Evolutionary conservation across 495 filamentous ascomycete species (phyloP).

Genomic region (Cercophora sp.): DNA sequence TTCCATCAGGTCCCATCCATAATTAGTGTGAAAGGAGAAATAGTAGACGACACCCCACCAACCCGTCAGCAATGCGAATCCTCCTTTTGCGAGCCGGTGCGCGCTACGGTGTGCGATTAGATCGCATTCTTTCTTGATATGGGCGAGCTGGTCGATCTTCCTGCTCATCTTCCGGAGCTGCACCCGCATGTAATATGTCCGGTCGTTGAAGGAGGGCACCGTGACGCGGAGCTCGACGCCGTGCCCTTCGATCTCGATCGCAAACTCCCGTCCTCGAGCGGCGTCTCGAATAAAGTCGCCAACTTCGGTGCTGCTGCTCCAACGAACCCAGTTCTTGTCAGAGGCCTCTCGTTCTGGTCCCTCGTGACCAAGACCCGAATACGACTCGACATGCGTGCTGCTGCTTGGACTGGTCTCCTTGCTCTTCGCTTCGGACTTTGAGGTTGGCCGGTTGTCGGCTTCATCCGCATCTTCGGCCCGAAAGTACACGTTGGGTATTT

Average conservation of each 20-base stretch:
- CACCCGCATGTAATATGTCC: slow-evolving; percentile 79
- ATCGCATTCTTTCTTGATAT: slow-evolving; percentile 81
- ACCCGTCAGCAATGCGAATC: slow-evolving; percentile 62
- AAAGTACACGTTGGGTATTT: slow-evolving; percentile 73
- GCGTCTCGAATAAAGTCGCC: slow-evolving; percentile 96
- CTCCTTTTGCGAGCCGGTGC: slow-evolving; percentile 73
- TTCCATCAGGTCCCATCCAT: slow-evolving; percentile 90
- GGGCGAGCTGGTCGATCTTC: slow-evolving; percentile 61
- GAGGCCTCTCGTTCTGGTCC: slow-evolving; percentile 33
- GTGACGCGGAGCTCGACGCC: slow-evolving; percentile 66
- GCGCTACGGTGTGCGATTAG: slow-evolving; percentile 67
- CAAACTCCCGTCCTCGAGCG: slow-evolving; percentile 76
- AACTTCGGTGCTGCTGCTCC: slow-evolving; percentile 84
- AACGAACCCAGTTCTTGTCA: slow-evolving; percentile 70
- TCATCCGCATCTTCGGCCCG: slow-evolving; percentile 69
- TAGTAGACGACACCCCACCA: slow-evolving; percentile 84
- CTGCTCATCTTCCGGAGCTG: slow-evolving; percentile 66
- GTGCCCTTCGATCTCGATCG: slow-evolving; percentile 74
- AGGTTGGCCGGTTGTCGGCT: slow-evolving; percentile 42
- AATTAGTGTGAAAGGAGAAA: slow-evolving; percentile 71
- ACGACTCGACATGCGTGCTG: slow-evolving; percentile 49
- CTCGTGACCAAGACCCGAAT: slow-evolving; percentile 57
- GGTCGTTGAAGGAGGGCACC: slow-evolving; percentile 83
- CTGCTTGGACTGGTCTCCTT: slow-evolving; percentile 14
- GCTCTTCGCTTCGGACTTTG: slow-evolving; percentile 26